Evolutionary conservation across 2,329 filamentous ascomycete genomes (phyloP).

Genomic region (Fusarium guadeloupense): DNA sequence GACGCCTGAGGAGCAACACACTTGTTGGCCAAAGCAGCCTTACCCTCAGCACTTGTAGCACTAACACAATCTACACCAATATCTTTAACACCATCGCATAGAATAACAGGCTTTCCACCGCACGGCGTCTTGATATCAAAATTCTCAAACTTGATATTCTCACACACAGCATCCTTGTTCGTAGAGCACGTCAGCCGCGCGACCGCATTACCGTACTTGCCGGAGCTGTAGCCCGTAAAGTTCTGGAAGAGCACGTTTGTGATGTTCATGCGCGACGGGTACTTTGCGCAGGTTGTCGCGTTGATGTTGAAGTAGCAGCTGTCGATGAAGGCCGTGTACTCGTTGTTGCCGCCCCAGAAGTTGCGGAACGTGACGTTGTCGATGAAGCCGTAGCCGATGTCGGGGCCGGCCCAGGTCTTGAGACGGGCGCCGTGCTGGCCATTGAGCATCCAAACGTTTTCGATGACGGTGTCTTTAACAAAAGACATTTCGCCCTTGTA

Average conservation of each 20-base stretch:
- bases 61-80: constrained; percentile 37
- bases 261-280: constrained; percentile 40
- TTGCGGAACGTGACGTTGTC: constrained; percentile 42
- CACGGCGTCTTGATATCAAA: constrained; percentile 38
- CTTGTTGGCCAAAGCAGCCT: constrained; percentile 35
- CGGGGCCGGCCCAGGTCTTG: constrained; percentile 40
- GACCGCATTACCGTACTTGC: constrained; percentile 37
- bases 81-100: constrained; percentile 38
- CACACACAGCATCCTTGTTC: constrained; percentile 38
- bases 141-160: constrained; percentile 38
- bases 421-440: constrained; percentile 38
- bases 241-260: constrained; percentile 41
- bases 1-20: constrained; percentile 27
- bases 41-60: constrained; percentile 23
- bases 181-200: constrained; percentile 35
- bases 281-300: constrained; percentile 24
- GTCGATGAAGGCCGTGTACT: constrained; percentile 39
- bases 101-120: constrained; percentile 29
- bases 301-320: constrained; percentile 42
- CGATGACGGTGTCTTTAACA: constrained; percentile 39
- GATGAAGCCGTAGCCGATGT: constrained; percentile 38
- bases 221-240: constrained; percentile 39
- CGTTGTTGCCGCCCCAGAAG: constrained; percentile 40
- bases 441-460: constrained; percentile 42
- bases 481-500: constrained; percentile 38